Evolutionary conservation across 352 stramenopile genomes (phyloP), one percentile per base, ranked within the genome.

Genomic region (Halophytophthora batemanensis): DNA sequence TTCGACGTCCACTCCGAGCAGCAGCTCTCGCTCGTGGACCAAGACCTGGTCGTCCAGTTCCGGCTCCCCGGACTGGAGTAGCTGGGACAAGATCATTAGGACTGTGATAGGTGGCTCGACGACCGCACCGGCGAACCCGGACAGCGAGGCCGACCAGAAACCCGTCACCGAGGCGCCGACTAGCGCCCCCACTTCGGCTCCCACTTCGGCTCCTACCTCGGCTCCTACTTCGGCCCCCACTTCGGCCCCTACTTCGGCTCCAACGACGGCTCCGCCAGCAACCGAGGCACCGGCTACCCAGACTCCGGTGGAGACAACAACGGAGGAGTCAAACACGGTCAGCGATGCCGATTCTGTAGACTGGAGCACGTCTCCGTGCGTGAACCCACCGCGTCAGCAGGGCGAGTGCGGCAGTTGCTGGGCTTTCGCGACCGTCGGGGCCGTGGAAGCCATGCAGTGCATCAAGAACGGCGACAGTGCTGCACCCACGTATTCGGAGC

Each of bases 361-460:
- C 52, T 79, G 69, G 75, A 77, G 63, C 42, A 70, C 42, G n/a
- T 73, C 71, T 4, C 38, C 22, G 13, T 82, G 67, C 34, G 61
- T 86, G 10, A 71, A 68, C 10, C 44, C 42, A 22, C 56, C 98
- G 29, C 97, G 98, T 50, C 93, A 99, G 67, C 97, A 99, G 66
- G 97, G 93, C 6, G 61, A 87, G 6, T 99, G 97, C 61, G 95
- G 96, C 40, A 97, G 88, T n/a, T 99, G 96, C 74, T 99, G 96
- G 96, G 88, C 95, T 4, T 99, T 99, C 69, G 96, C 92, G 11
- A 91, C 90, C 2, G 77, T 95, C 6, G 86, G 89, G 3, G 91
- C 84, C 5, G 61, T 98, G 2, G 93, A 99, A 70, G 88, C 87
- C 10, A 90, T 79, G 3, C 80, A 96, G 60, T 96, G 86, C 22